Evolutionary conservation across 1,284 basidiomycete genomes (phyloP).

Genomic region (Schizophyllum amplum): DNA sequence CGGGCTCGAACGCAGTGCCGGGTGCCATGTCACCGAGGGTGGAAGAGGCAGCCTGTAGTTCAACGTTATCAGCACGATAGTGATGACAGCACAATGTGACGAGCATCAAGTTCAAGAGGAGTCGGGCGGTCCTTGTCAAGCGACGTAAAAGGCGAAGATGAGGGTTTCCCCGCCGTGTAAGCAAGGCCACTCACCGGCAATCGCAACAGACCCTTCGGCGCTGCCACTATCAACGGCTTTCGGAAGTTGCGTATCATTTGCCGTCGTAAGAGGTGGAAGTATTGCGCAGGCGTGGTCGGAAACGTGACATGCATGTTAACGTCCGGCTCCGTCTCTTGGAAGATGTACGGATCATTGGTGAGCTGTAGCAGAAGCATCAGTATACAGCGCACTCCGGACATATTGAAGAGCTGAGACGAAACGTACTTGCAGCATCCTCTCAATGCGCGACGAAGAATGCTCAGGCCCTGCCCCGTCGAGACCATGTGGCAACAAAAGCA

Average conservation of each 20-base stretch:
- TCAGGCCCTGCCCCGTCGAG: conserved; percentile 88
- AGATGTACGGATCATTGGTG: conserved; percentile 58
- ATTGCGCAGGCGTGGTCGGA: conserved; percentile 83
- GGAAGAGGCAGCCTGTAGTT: conserved; percentile 66
- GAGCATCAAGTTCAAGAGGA: too few relatives aligned
- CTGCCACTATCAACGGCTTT: conserved; percentile 77
- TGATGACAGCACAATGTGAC: not conserved
- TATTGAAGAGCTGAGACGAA: too few relatives aligned
- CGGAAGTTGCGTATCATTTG: conserved; percentile 81
- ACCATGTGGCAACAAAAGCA: conserved; percentile 80
- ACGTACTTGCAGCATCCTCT: conserved; percentile 75
- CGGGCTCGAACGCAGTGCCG: conserved; percentile 62
- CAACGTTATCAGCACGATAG: not conserved
- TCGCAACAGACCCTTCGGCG: conserved; percentile 76
- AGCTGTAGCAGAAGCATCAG: conserved; percentile 37
- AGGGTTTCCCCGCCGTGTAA: not conserved
- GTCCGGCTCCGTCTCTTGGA: conserved; percentile 34
- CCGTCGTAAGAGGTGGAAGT: conserved; percentile 81
- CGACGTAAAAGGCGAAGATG: conserved; percentile 1
- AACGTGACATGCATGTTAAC: conserved; percentile 78
- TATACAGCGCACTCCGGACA: not conserved
- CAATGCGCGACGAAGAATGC: conserved; percentile 80
- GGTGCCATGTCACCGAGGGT: conserved; percentile 55
- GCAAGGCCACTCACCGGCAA: conserved; percentile 59
- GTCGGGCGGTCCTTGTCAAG: too few relatives aligned